Percentiles rank a stretch among this genome's conserved stretches.
phyloP scores from a whole-genome alignment of 2,329 filamentous ascomycete genomes.

The Sporothrix globosa region DNA sequence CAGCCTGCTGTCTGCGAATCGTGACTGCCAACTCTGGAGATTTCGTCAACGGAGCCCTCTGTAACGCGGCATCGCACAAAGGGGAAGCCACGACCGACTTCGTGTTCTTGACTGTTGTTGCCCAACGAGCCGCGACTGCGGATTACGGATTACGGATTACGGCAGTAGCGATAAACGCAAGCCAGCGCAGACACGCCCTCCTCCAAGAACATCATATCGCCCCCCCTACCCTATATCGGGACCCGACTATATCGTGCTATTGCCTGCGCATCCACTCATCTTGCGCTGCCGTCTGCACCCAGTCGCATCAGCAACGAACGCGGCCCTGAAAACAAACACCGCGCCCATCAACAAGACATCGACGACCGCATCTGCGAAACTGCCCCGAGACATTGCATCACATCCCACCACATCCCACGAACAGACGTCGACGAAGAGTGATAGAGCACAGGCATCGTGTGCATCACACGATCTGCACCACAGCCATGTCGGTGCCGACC shows the following conservation, averaged over 20 bases:
- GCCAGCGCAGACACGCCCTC: background rate
- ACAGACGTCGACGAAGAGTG: background rate
- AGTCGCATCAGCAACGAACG: slow-evolving; percentile 33
- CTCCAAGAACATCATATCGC: slow-evolving; percentile 15
- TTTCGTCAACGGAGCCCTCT: slow-evolving; percentile 2
- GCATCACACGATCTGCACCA: background rate
- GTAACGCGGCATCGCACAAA: background rate
- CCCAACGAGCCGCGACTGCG: slow-evolving; percentile 22
- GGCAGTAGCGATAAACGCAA: slow-evolving; percentile 1
- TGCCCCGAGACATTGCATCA: background rate
- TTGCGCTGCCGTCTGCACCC: slow-evolving; percentile 23
- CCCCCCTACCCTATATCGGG: slow-evolving; percentile 32
- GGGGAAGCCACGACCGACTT: slow-evolving; percentile 15
- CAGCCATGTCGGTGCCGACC: slow-evolving; percentile 48
- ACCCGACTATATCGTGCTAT: slow-evolving; percentile 32
- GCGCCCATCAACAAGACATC: background rate
- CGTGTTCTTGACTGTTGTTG: slow-evolving; percentile 24
- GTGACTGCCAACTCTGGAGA: background rate
- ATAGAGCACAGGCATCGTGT: too few species aligned
- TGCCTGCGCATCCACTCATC: slow-evolving; percentile 20
- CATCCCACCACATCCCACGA: background rate
- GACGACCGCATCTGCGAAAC: background rate
- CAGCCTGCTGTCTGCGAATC: slow-evolving; percentile 16
- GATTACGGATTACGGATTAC: slow-evolving; percentile 16
- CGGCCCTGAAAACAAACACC: slow-evolving; percentile 14